These are phyloP conservation scores for Gossypium anomalum DNA, from an alignment of 345 rosid species.

Conservation along the genomic window DNA sequence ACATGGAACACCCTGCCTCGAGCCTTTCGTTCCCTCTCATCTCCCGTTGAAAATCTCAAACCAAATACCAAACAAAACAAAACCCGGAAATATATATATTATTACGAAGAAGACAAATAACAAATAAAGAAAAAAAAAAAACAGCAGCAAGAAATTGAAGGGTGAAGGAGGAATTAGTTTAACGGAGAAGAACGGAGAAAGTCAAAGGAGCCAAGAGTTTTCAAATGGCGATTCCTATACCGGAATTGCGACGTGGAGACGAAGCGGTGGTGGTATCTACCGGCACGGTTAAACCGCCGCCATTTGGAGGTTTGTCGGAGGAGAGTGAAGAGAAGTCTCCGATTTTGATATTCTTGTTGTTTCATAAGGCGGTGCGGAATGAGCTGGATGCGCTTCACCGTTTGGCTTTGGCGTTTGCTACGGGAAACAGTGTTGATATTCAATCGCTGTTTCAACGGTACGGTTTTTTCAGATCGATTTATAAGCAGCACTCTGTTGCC, in stretches of 20 bases:
- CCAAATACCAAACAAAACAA: slow-evolving; percentile 21
- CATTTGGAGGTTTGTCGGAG: slow-evolving; percentile 27
- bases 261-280: slow-evolving; percentile 33
- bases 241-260: slow-evolving; percentile 49
- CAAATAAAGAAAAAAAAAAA: neutral
- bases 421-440: slow-evolving; percentile 56
- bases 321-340: slow-evolving; percentile 55
- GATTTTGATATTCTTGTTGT: slow-evolving; percentile 67
- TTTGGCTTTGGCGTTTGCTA: slow-evolving; percentile 63
- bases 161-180: neutral
- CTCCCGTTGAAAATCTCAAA: slow-evolving; percentile 23
- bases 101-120: slow-evolving; percentile 1
- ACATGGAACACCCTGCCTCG: neutral
- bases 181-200: neutral
- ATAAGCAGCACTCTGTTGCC: slow-evolving; percentile 74
- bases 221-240: slow-evolving; percentile 75
- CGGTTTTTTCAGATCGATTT: slow-evolving; percentile 64
- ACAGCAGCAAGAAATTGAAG: neutral
- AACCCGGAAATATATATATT: slow-evolving; percentile 1
- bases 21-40: neutral
- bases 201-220: slow-evolving; percentile 10
- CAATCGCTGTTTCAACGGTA: slow-evolving; percentile 45
- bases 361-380: slow-evolving; percentile 74
- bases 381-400: slow-evolving; percentile 85
- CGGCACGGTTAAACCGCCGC: slow-evolving; percentile 27